Base-by-base conservation (phyloP, 2,329 filamentous ascomycete species). In the Chrysoporthe cubensis region DNA sequence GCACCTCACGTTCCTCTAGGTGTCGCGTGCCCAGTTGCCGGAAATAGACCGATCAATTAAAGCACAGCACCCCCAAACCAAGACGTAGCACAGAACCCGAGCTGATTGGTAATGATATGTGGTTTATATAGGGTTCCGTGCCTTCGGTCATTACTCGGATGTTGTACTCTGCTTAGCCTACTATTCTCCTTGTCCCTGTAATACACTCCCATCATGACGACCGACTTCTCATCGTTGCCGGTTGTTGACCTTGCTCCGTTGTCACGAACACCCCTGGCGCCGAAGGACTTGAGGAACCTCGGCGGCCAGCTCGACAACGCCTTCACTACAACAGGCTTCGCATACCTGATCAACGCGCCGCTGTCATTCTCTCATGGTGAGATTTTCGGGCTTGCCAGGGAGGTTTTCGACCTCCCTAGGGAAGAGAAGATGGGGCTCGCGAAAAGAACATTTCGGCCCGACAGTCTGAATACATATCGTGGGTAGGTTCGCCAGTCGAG, bases 291-390 rank as follows among this genome's bases (percentile, higher is more conserved):
- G 11, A 62, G 13, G 16, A 1, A 37, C 2, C 43, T 62, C 32
- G 50, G 60, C 32, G 21, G 74, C 16, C 73, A 75, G 56, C 74
- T 83, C 7, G 76, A 80, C 71, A 72, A 80, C 62, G 79, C 80
- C 14, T 82, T 83, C 66, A 74, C 80, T 4, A 82, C 80, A 1
- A 80, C 79, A 3, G 81, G 82, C 8, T 83, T 83, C 70, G 81
- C 81, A 7, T 84, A 84, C 70, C 75, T 83, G 8, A 74, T 77
- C 44, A 81, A 83, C 69, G 65, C 76, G 5, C 80, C 81, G 0
- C 70, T 83, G 37, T 79, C 77, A 37, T 82, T 80, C 71, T 70
- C 72, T 46, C 79, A 83, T 68, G 77, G 78, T 1, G 77, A 81
- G 62, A 77, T 84, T 1, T 83, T 84, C 68, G 69, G 68, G 1